Conservation (phyloP, 371 early-diverging fungal genomes). For the Thermomucor indicae-seudaticae region DNA sequence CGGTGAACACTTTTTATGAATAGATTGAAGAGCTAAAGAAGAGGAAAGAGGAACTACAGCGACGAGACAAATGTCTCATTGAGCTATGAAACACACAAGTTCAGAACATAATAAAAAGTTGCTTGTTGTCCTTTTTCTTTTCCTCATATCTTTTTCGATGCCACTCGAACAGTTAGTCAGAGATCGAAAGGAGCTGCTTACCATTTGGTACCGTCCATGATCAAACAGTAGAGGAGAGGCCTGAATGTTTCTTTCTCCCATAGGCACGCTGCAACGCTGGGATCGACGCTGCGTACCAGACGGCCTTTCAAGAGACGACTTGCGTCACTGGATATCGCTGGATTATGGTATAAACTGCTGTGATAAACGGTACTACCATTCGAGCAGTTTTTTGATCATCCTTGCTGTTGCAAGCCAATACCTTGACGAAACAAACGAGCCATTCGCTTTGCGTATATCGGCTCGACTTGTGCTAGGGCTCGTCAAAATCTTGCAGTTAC, state of each 20-base stretch:
- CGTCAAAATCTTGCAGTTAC: not conserved
- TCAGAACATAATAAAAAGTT: not conserved
- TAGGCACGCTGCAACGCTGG: conserved; percentile 9
- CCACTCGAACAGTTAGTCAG: not conserved
- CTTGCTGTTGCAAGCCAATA: not conserved
- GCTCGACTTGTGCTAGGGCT: conserved; percentile 5
- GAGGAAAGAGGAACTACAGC: not conserved
- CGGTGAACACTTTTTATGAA: not conserved
- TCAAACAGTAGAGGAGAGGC: not conserved
- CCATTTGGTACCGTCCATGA: conserved; percentile 3
- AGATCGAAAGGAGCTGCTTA: not conserved
- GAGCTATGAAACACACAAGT: conserved; percentile 1
- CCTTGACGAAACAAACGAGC: not conserved
- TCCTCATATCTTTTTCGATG: not conserved
- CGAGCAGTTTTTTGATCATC: not conserved
- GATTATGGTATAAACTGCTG: conserved; percentile 9
- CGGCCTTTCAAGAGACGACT: conserved; percentile 4
- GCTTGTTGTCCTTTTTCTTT: not conserved
- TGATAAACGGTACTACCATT: not conserved
- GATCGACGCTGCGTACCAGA: not conserved
- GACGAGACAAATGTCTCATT: conserved; percentile 2
- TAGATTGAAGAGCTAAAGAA: conserved; percentile 9
- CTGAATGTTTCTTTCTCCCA: not conserved
- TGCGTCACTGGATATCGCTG: conserved; percentile 1
- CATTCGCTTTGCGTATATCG: conserved; percentile 1